These are phyloP conservation scores for Aspergillus arachidicola DNA, from an alignment of 2,329 filamentous ascomycete species.

Conservation along the genomic window DNA sequence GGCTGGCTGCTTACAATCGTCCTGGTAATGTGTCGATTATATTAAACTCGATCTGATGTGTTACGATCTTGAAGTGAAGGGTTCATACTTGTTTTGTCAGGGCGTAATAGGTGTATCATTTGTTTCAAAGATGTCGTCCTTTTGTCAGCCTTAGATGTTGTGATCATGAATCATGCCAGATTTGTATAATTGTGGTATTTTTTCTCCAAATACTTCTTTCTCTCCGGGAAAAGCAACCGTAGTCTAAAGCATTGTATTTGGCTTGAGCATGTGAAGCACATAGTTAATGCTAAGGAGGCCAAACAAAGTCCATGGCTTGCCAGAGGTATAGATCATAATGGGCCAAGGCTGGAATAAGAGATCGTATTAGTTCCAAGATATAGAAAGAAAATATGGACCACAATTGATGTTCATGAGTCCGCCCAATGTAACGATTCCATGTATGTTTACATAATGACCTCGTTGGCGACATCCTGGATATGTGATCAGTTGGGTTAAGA, in stretches of 20 bases:
- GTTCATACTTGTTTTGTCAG: background rate
- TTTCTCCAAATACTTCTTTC: background rate
- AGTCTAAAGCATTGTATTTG: background rate
- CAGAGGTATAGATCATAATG: background rate
- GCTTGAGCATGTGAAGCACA: background rate
- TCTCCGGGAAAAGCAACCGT: background rate
- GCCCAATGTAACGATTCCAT: slow-evolving; percentile 11
- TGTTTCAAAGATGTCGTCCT: background rate
- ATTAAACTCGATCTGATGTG: slow-evolving; percentile 9
- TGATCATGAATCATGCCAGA: background rate
- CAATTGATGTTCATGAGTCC: background rate
- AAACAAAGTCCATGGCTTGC: background rate
- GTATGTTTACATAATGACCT: slow-evolving; percentile 80
- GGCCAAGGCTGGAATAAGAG: no score
- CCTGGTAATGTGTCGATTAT: background rate
- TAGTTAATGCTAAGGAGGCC: background rate
- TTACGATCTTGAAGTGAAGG: slow-evolving; percentile 15
- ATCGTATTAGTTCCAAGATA: background rate
- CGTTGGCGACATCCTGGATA: slow-evolving; percentile 46
- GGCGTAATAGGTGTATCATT: slow-evolving; percentile 19
- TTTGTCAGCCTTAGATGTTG: background rate
- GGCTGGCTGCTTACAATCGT: background rate
- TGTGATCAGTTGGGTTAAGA: slow-evolving; percentile 7
- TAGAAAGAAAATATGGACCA: background rate
- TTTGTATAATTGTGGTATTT: background rate